Evolutionary conservation across 805 yeast species (phyloP).

Genomic region (Schwanniomyces occidentalis): DNA sequence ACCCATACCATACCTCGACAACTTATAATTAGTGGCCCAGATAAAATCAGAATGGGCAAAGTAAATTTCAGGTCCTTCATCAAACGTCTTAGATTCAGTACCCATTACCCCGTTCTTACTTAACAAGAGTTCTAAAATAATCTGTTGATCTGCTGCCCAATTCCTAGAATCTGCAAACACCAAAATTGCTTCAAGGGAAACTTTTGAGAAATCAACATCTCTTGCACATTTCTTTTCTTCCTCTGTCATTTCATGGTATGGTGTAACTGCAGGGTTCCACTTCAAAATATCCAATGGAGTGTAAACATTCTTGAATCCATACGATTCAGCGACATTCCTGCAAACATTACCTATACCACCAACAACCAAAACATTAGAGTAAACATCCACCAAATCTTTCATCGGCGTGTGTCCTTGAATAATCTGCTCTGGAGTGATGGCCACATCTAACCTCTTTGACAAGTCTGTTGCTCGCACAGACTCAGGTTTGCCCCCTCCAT

Average conservation of each 20-base stretch:
- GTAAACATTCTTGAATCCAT: constrained; percentile 81
- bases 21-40: constrained; percentile 86
- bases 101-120: constrained; percentile 84
- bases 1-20: constrained; percentile 91
- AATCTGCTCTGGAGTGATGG: constrained; percentile 73
- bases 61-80: constrained; percentile 79
- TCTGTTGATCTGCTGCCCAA: constrained; percentile 93
- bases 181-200: constrained; percentile 73
- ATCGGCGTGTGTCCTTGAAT: constrained; percentile 95
- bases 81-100: constrained; percentile 65
- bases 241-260: constrained; percentile 76
- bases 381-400: constrained; percentile 70
- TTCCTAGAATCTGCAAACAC: constrained; percentile 91
- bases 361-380: constrained; percentile 76
- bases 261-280: constrained; percentile 85
- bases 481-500: constrained; percentile 91
- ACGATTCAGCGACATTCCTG: constrained; percentile 76
- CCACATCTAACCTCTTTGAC: constrained; percentile 56
- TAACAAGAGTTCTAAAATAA: constrained; percentile 76
- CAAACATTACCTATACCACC: constrained; percentile 89
- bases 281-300: constrained; percentile 81
- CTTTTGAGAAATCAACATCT: constrained; percentile 65
- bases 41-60: constrained; percentile 92
- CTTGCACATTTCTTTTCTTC: constrained; percentile 60
- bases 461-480: constrained; percentile 70